Evolutionary conservation across 768 basidiomycete species (phyloP), one percentile per base, ranked within the genome.

Genomic region (Strobilomyces echinocephalus): DNA sequence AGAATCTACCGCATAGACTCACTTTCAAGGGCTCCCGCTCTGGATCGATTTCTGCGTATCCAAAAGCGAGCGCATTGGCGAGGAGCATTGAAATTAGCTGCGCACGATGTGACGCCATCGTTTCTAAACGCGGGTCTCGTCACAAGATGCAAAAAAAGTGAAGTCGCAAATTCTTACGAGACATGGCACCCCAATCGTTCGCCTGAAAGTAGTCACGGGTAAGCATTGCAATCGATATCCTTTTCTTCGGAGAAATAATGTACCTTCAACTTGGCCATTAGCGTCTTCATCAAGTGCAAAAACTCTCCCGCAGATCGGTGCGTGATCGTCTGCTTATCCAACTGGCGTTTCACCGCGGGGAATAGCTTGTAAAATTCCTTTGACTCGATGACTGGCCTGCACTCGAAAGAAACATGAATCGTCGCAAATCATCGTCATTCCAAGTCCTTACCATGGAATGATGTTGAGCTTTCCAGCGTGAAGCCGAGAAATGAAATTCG

Each of bases 251-350:
- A 49, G 4, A 8, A 15, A 49, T 0, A 1, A 50, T 14, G 31
- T 50, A 80, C 83, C 74, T 84, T 85, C 38, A 85, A 60, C 53
- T 85, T 85, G 15, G 83, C 84, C 83, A 85, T 85, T 43, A 85
- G 56, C 0, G 80, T 81, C 63, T 85, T 85, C 61, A 85, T 68
- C 3, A 76, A 72, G 40, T 77, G 75, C 6, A 85, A 66, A 58
- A 85, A 85, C 52, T 79, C 74, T 16, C 77, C 78, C 0, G 79
- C 83, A 0, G 74, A 70, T 0, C 62, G 66, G 58, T 84, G 82
- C 0, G 82, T 80, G 1, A 76, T 50, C 3, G 59, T 53, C 52
- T 83, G 81, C 42, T 72, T 68, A 54, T 84, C 79, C 6, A 85
- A 62, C 2, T 68, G 67, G 46, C 65, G 69, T 56, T 79, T 81